Evolutionary conservation across 2,329 filamentous ascomycete genomes (phyloP).

Genomic region (Xylogone sp.): DNA sequence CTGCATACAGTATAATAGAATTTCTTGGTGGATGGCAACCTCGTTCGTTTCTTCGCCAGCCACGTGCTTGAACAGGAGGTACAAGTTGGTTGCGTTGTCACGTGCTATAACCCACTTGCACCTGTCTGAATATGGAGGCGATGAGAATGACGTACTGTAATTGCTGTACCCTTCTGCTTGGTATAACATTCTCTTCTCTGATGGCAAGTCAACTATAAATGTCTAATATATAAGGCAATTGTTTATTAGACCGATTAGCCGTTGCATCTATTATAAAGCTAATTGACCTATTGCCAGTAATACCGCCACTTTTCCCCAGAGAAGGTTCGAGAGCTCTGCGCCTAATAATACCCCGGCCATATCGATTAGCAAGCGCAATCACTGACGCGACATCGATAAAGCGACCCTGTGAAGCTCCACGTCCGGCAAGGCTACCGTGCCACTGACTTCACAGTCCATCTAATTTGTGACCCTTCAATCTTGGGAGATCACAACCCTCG

Average conservation of each 20-base stretch:
- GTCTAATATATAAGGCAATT: too few species aligned
- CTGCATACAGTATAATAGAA: background rate
- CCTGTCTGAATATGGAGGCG: too few species aligned
- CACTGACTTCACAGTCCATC: background rate
- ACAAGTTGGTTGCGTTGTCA: too few species aligned
- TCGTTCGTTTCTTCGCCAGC: background rate
- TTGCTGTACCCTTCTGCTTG: too few species aligned
- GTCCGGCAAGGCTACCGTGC: conserved; percentile 3
- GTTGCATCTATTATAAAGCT: background rate
- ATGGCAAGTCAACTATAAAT: too few species aligned
- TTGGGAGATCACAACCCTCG: background rate
- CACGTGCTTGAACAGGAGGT: too few species aligned
- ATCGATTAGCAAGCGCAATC: background rate
- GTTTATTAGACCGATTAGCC: too few species aligned
- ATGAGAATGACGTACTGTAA: too few species aligned
- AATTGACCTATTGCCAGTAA: background rate
- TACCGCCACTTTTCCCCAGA: background rate
- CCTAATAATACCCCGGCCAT: background rate
- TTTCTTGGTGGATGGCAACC: background rate
- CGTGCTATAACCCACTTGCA: too few species aligned
- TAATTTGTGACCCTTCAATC: background rate
- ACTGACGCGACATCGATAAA: background rate
- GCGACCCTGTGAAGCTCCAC: background rate
- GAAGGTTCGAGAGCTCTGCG: conserved; percentile 4
- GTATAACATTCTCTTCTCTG: too few species aligned